Conservation (phyloP, 768 basidiomycete species). For the Pholiota microspora region DNA sequence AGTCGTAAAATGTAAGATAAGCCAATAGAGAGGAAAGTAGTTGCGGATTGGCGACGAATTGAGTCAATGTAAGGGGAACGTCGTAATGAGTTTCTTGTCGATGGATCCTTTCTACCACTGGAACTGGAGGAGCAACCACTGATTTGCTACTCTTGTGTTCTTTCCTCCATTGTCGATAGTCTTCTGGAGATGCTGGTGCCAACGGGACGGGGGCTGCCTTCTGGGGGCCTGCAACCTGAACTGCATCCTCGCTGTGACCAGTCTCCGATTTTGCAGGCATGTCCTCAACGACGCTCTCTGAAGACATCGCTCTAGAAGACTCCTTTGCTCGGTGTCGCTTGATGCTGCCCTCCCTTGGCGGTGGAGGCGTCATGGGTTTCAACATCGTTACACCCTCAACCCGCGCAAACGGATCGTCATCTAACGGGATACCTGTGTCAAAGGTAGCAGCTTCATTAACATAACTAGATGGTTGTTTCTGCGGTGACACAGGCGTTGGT, state of each 20-base stretch:
- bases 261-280: neutral
- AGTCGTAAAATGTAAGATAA: conserved; percentile 71
- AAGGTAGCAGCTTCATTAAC: conserved; percentile 23
- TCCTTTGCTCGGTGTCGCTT: conserved; percentile 1
- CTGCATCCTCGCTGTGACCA: neutral
- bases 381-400: conserved; percentile 51
- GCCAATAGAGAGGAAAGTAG: conserved; percentile 55
- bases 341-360: conserved; percentile 10
- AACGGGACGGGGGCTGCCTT: conserved; percentile 14
- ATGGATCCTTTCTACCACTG: neutral
- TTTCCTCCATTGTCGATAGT: conserved; percentile 17
- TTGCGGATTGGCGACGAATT: conserved; percentile 51
- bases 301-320: conserved; percentile 9
- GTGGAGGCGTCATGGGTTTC: conserved; percentile 20
- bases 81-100: conserved; percentile 11
- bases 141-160: conserved; percentile 19
- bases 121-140: conserved; percentile 8
- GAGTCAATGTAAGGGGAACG: conserved; percentile 33
- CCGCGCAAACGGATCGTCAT: conserved; percentile 59
- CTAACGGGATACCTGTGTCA: conserved; percentile 37
- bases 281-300: conserved; percentile 10
- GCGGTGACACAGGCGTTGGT: conserved; percentile 9
- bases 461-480: neutral
- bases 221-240: neutral
- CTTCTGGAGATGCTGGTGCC: conserved; percentile 22